These are phyloP conservation scores for Sporothrix schenckii DNA, from an alignment of 2,329 filamentous ascomycete species.

Conservation along the genomic window DNA sequence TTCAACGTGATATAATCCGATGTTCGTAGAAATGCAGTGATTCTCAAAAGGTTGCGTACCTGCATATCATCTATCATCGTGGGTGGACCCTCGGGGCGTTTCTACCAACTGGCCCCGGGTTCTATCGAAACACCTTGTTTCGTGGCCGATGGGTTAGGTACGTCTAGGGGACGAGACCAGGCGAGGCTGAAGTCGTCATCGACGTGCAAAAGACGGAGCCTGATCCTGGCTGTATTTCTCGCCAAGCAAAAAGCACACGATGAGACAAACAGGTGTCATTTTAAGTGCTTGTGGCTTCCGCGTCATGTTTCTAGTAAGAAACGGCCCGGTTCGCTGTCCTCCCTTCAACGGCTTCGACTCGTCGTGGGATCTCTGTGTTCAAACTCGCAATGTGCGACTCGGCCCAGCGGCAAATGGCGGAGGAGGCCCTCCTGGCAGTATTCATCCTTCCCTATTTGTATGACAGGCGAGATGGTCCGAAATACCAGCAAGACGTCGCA, in stretches of 20 bases:
- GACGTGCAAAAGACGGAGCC: neutral
- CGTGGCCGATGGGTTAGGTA: conserved; percentile 9
- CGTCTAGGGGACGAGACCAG: neutral
- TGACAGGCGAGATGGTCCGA: neutral
- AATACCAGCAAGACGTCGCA: neutral
- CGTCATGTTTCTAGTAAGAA: conserved; percentile 7
- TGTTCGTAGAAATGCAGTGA: neutral
- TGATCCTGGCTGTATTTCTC: conserved; percentile 3
- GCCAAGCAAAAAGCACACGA: conserved; percentile 12
- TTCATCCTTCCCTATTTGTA: neutral
- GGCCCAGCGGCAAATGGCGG: neutral
- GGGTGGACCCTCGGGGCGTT: conserved; percentile 7
- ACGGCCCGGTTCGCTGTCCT: conserved; percentile 21
- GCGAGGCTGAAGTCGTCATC: neutral
- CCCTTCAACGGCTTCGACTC: conserved; percentile 12
- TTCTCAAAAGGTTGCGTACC: neutral
- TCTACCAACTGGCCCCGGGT: neutral
- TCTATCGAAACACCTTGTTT: neutral
- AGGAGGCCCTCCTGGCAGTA: conserved; percentile 6
- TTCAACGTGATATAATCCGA: neutral
- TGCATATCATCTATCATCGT: conserved; percentile 2
- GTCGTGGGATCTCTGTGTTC: neutral
- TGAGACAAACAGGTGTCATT: conserved; percentile 22
- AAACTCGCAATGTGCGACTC: neutral
- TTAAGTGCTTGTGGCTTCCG: conserved; percentile 4